phyloP scores from a whole-genome alignment of 192 early-diverging fungal species.

The Thoreauomyces humboldtii region DNA sequence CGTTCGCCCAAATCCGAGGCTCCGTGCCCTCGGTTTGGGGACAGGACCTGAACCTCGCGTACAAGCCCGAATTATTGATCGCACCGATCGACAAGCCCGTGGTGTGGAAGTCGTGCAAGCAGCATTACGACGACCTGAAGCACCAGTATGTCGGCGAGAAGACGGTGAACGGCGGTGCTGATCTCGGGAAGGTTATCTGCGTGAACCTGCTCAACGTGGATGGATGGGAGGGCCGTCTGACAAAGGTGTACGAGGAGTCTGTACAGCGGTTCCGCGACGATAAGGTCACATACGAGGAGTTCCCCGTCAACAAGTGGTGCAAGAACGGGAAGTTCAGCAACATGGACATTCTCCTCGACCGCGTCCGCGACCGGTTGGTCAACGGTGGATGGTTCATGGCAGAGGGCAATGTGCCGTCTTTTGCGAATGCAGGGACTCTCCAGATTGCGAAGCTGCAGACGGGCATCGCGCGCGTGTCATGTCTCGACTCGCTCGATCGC shows the following conservation, averaged over 20 bases:
- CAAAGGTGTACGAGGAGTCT: slow-evolving; percentile 42
- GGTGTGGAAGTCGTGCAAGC: slow-evolving; percentile 42
- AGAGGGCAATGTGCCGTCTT: slow-evolving; percentile 44
- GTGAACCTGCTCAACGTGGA: slow-evolving; percentile 51
- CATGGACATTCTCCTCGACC: slow-evolving; percentile 52
- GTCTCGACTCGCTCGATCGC: slow-evolving; percentile 55
- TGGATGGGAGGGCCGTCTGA: slow-evolving; percentile 47
- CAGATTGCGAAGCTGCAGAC: slow-evolving; percentile 39
- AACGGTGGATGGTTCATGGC: slow-evolving; percentile 48
- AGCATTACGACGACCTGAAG: slow-evolving; percentile 45
- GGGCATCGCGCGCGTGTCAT: slow-evolving; percentile 48
- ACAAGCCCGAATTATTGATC: slow-evolving; percentile 43
- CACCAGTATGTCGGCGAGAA: slow-evolving; percentile 49
- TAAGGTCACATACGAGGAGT: slow-evolving; percentile 48
- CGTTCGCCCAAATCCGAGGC: slow-evolving; percentile 53
- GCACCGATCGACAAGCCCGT: slow-evolving; percentile 36
- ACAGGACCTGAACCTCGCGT: slow-evolving; percentile 49
- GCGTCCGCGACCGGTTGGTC: slow-evolving; percentile 41
- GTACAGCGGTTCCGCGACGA: slow-evolving; percentile 39
- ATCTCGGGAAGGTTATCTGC: slow-evolving; percentile 47
- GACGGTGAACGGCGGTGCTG: slow-evolving; percentile 21
- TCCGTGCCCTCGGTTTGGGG: slow-evolving; percentile 53
- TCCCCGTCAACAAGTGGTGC: slow-evolving; percentile 57
- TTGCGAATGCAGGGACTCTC: slow-evolving; percentile 1
- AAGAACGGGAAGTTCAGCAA: slow-evolving; percentile 49